A percentile compares a stretch with the other conserved stretches of the same genome.
phyloP scores from a whole-genome alignment of 495 filamentous ascomycete species.

The Lentithecium fluviatile region DNA sequence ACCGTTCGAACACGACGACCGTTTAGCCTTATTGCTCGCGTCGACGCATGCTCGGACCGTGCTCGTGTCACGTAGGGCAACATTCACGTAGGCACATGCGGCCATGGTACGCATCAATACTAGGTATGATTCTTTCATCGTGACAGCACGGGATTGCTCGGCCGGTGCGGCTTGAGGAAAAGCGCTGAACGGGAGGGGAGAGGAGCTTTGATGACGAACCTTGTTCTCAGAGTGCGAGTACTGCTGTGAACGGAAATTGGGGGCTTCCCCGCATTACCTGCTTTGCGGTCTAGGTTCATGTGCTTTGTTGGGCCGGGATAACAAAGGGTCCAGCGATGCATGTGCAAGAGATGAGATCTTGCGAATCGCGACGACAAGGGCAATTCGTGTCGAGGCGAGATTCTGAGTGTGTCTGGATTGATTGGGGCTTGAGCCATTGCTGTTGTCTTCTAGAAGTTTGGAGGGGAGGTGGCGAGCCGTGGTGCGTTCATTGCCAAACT shows the following conservation, averaged over 20 bases:
- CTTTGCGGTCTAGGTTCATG: conserved; percentile 11
- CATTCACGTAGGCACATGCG: no score
- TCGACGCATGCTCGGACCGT: conserved; percentile 10
- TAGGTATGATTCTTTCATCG: conserved; percentile 6
- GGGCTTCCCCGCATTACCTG: conserved; percentile 7
- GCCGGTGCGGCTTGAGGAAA: not conserved
- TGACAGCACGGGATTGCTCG: not conserved
- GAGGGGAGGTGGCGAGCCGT: no score
- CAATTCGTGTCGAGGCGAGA: no score
- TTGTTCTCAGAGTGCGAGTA: conserved; percentile 23
- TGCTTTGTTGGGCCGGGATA: conserved; percentile 24
- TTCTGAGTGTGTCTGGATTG: no score
- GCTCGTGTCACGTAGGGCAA: conserved; percentile 17
- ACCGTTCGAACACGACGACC: no score
- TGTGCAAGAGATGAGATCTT: no score
- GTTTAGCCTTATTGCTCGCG: conserved; percentile 22
- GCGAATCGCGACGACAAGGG: no score
- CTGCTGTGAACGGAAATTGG: conserved; percentile 32
- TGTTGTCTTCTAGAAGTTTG: no score
- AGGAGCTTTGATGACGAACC: conserved; percentile 22
- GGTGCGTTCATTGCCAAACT: no score
- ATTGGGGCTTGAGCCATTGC: no score
- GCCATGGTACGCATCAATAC: not conserved
- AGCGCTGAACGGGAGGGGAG: no score
- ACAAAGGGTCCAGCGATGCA: conserved; percentile 17